Evolutionary conservation across 345 rosid genomes (phyloP).

Genomic region (Boechera stricta): DNA sequence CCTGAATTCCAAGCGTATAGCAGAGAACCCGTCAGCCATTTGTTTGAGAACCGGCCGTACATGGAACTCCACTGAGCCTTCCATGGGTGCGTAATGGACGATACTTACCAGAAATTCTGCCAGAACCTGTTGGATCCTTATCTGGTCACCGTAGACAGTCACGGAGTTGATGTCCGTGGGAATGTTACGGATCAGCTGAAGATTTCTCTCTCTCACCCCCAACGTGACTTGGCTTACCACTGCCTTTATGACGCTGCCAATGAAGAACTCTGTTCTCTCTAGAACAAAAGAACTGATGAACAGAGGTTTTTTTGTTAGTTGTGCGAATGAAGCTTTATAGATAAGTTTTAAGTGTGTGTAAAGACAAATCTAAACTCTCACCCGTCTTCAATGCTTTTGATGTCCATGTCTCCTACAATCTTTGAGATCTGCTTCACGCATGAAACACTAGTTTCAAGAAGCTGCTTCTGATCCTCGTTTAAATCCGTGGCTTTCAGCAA

Average conservation of each 20-base stretch:
- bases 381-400: conserved; percentile 82
- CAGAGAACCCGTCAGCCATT: conserved; percentile 55
- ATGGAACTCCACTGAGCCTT: conserved; percentile 82
- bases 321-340: conserved; percentile 2
- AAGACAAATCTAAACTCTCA: conserved; percentile 43
- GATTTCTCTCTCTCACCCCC: conserved; percentile 67
- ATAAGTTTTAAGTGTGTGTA: not conserved
- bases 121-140: conserved; percentile 83
- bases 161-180: conserved; percentile 82
- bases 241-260: conserved; percentile 79
- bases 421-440: conserved; percentile 87
- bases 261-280: conserved; percentile 77
- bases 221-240: conserved; percentile 94
- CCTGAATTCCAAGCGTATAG: conserved; percentile 82
- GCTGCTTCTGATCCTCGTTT: conserved; percentile 86
- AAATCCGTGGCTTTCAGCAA: conserved; percentile 75
- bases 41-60: conserved; percentile 63
- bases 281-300: conserved; percentile 67
- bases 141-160: conserved; percentile 81
- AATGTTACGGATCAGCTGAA: conserved; percentile 84
- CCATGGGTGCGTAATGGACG: conserved; percentile 67
- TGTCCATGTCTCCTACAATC: conserved; percentile 68
- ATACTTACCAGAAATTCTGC: conserved; percentile 82
- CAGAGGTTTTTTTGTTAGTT: not conserved
- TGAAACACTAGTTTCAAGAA: conserved; percentile 79